Evolutionary conservation across 768 basidiomycete genomes (phyloP).

Genomic region (Boletellus ananiceps): DNA sequence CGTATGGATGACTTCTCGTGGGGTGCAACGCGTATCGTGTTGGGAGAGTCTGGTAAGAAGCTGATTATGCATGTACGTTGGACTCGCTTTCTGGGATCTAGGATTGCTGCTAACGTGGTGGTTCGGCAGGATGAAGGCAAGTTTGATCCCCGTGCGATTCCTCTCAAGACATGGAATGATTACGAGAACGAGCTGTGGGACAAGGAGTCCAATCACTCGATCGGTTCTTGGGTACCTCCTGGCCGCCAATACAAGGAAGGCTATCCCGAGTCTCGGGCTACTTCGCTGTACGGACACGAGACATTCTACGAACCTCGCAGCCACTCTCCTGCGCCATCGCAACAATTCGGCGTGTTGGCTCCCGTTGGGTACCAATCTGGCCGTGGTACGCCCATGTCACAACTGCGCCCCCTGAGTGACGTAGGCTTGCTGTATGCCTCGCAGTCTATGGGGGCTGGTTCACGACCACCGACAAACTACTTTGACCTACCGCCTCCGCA

Average conservation of each 20-base stretch:
- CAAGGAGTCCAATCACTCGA: slow-evolving; percentile 93
- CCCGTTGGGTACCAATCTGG: slow-evolving; percentile 76
- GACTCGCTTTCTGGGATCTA: background rate
- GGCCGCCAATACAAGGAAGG: slow-evolving; percentile 65
- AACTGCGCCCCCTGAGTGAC: slow-evolving; percentile 32
- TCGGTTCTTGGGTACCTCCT: slow-evolving; percentile 89
- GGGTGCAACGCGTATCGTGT: slow-evolving; percentile 88
- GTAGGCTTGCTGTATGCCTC: slow-evolving; percentile 48
- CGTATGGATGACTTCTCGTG: slow-evolving; percentile 97
- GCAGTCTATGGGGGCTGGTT: slow-evolving; percentile 59
- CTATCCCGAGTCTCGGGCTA: slow-evolving; percentile 72
- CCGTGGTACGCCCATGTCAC: slow-evolving; percentile 63
- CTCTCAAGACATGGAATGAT: slow-evolving; percentile 95
- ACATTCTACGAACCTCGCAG: slow-evolving; percentile 76
- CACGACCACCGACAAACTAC: slow-evolving; percentile 72
- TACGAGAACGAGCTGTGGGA: slow-evolving; percentile 98
- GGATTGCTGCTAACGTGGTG: slow-evolving; percentile 6
- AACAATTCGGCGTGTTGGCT: slow-evolving; percentile 48
- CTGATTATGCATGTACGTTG: slow-evolving; percentile 82
- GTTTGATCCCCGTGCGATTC: slow-evolving; percentile 90
- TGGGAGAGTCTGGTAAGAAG: slow-evolving; percentile 95
- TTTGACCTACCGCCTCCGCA: slow-evolving; percentile 57
- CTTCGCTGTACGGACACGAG: slow-evolving; percentile 82
- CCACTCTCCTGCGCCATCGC: slow-evolving; percentile 70
- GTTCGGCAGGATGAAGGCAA: slow-evolving; percentile 85